Conservation (phyloP, 2,329 filamentous ascomycete genomes). For the Parafenestella ontariensis region DNA sequence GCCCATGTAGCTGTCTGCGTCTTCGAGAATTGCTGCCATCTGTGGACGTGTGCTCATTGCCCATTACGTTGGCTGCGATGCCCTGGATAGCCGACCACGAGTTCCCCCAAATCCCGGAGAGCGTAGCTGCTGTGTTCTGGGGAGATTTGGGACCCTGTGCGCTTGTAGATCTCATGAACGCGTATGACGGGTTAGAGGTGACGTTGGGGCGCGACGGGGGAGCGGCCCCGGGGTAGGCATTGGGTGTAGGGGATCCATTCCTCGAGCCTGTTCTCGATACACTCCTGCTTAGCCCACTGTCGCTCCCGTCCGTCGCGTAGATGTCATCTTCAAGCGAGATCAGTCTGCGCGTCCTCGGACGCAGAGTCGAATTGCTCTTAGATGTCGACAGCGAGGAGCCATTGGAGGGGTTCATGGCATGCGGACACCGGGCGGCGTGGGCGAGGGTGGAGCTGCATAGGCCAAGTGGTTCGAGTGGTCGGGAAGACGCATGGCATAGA, state of each 20-base stretch:
- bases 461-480: conserved; percentile 34
- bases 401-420: conserved; percentile 52
- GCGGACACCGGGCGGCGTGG: conserved; percentile 41
- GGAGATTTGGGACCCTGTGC: conserved; percentile 30
- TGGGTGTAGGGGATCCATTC: conserved; percentile 52
- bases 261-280: conserved; percentile 42
- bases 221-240: conserved; percentile 20
- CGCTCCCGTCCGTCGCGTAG: conserved; percentile 43
- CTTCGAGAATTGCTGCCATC: conserved; percentile 28
- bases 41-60: conserved; percentile 44
- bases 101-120: conserved; percentile 56
- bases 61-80: conserved; percentile 58
- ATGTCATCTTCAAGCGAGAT: conserved; percentile 58
- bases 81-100: conserved; percentile 59
- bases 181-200: conserved; percentile 35
- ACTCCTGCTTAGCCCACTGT: conserved; percentile 48
- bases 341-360: conserved; percentile 55
- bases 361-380: conserved; percentile 54
- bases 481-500: conserved; percentile 43
- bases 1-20: conserved; percentile 37
- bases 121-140: conserved; percentile 31
- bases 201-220: conserved; percentile 43
- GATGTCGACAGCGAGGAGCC: conserved; percentile 45
- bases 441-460: conserved; percentile 47
- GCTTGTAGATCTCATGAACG: conserved; percentile 32